Percentiles rank a stretch among this genome's conserved stretches.
phyloP scores from a whole-genome alignment of 331 rosid species.

The Erythrophleum ivorense region DNA sequence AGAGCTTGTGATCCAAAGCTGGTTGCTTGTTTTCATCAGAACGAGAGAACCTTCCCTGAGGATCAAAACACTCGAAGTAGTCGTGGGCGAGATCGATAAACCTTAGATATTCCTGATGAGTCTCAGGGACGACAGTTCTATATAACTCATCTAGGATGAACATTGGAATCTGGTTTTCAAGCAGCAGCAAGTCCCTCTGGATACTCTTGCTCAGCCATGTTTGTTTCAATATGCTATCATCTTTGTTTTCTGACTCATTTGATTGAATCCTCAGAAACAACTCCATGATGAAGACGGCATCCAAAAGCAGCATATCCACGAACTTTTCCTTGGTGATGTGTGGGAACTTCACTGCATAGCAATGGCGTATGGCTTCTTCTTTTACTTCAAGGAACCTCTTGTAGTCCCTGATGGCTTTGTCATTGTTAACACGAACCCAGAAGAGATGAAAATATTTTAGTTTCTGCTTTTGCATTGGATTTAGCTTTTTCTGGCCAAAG shows the following conservation, averaged over 20 bases:
- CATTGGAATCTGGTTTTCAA: conserved; percentile 50
- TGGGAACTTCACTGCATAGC: conserved; percentile 30
- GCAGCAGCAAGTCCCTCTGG: no score
- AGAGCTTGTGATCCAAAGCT: neutral
- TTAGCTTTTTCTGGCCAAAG: neutral
- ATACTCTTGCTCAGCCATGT: conserved; percentile 40
- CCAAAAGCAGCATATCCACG: conserved; percentile 39
- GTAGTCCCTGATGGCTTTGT: neutral
- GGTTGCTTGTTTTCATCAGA: no score
- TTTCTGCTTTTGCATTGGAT: conserved; percentile 48
- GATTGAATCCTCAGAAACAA: conserved; percentile 38
- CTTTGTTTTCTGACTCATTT: neutral
- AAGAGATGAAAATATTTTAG: conserved; percentile 36
- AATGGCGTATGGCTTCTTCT: conserved; percentile 25
- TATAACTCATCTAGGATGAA: conserved; percentile 29
- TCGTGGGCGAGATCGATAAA: conserved; percentile 32
- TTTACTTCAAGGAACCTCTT: conserved; percentile 28
- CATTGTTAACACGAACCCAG: neutral
- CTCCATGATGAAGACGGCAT: conserved; percentile 50
- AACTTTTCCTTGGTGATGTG: neutral
- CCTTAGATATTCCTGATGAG: neutral
- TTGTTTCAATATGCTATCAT: conserved; percentile 41
- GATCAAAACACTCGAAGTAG: conserved; percentile 39
- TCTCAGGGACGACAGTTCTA: conserved; percentile 4
- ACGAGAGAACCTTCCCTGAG: conserved; percentile 2